Conservation (phyloP, 106 monocot genomes). For the Allium sativum region DNA sequence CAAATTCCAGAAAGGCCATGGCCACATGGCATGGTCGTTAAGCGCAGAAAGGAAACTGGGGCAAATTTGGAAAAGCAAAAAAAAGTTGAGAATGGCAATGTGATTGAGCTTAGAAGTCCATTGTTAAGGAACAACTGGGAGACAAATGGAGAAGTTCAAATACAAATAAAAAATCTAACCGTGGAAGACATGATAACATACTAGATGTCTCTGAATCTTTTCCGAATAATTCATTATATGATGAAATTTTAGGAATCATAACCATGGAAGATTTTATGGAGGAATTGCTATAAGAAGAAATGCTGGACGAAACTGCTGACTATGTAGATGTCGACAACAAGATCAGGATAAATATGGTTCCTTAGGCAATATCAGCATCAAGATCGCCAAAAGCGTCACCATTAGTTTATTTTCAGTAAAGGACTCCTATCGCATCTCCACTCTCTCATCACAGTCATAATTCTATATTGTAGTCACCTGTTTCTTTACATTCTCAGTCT, state of each 20-base stretch:
- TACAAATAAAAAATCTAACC: constrained; percentile 53
- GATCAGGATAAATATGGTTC: constrained; percentile 42
- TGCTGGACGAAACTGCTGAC: constrained; percentile 46
- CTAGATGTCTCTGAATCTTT: constrained; percentile 71
- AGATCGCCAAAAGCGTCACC: constrained; percentile 12
- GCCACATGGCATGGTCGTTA: constrained; percentile 96
- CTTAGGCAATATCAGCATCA: constrained; percentile 15
- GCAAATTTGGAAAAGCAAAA: constrained; percentile 21
- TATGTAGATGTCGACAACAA: constrained; percentile 48
- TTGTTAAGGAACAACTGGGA: constrained; percentile 4
- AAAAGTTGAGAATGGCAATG: constrained; percentile 13
- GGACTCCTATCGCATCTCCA: constrained; percentile 28
- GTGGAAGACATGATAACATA: constrained; percentile 62
- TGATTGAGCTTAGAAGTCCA: constrained; percentile 23
- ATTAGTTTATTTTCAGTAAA: constrained; percentile 16
- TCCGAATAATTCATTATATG: constrained; percentile 70
- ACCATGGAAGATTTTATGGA: constrained; percentile 99
- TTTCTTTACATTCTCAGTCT: constrained; percentile 8
- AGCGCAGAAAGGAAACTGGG: constrained; percentile 29
- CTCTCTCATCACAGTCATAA: constrained; percentile 14
- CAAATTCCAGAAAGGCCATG: constrained; percentile 94
- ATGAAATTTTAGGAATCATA: constrained; percentile 92
- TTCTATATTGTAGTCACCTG: constrained; percentile 14
- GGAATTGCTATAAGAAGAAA: constrained; percentile 79
- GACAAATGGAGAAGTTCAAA: constrained; percentile 23